Base-by-base conservation (phyloP, 805 yeast genomes). In the Suhomyces sp. region DNA sequence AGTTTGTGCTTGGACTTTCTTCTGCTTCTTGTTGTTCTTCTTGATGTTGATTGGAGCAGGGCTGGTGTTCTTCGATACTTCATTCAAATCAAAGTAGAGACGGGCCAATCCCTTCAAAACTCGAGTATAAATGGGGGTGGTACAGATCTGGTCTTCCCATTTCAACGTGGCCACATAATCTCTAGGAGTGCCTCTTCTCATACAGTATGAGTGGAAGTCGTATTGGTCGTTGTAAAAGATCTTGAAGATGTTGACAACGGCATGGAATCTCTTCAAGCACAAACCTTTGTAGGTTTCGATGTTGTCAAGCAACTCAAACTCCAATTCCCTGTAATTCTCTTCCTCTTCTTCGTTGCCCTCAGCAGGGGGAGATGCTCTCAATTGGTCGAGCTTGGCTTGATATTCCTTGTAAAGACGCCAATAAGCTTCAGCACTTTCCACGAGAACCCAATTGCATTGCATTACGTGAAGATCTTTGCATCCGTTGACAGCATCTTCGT, bases 131-230 rank as follows among this genome's bases (percentile, higher is more conserved):
- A 87, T 79, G 3, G 96, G 90, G 31, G 87, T 82, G 7, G 82
- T 65, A 64, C 77, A 91, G 44, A 94, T 66, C 19, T 71, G 65
- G 65, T 92, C 96, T 51, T 85, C 96, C 98, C 98, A 94, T 46
- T 75, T 68, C 47, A 92, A 58, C 81, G 89, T 82, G 17, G 84
- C 85, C 25, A 88, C 59, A 64, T 93, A 94, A 7, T 93, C 85
- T 57, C 96, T 80, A 22, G 93, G 85, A 6, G 97, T 89, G 20
- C 97, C 98, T 60, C 87, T 84, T 69, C 97, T 82, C 78, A 89
- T 82, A 65, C 96, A 87, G 67, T 89, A 94, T 44, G 88, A 85
- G 66, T 94, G 98, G 85, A 93, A 94, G 67, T 94, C 99, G 57
- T 87, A 79, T 72, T 94, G 97, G 64, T 94, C 99, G 55, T 81